phyloP scores from a whole-genome alignment of 2,329 filamentous ascomycete genomes.

The Pseudogymnoascus sp. region DNA sequence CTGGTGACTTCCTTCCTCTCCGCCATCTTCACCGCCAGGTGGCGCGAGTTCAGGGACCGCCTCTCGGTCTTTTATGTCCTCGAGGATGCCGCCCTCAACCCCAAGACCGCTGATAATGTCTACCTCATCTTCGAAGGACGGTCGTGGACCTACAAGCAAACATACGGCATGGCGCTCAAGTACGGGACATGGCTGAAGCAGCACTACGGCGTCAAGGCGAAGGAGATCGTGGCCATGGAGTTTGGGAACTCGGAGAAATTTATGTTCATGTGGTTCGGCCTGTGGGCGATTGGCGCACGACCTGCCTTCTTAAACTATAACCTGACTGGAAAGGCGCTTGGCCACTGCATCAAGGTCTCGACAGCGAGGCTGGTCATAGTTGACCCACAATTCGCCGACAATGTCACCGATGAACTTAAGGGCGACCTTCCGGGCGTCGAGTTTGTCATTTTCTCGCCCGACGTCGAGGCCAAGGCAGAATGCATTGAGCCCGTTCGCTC shows the following conservation, averaged over 20 bases:
- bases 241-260: slow-evolving; percentile 76
- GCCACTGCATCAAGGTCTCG: slow-evolving; percentile 65
- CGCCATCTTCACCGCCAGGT: slow-evolving; percentile 34
- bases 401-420: slow-evolving; percentile 50
- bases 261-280: slow-evolving; percentile 63
- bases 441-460: slow-evolving; percentile 53
- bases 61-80: slow-evolving; percentile 68
- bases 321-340: slow-evolving; percentile 58
- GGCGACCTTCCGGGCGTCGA: slow-evolving; percentile 41
- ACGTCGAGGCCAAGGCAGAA: slow-evolving; percentile 46
- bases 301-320: slow-evolving; percentile 90
- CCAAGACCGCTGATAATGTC: slow-evolving; percentile 41
- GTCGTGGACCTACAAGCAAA: slow-evolving; percentile 65
- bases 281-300: slow-evolving; percentile 76
- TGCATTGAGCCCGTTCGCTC: slow-evolving; percentile 45
- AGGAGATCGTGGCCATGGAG: slow-evolving; percentile 72
- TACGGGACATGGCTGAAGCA: slow-evolving; percentile 70
- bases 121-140: slow-evolving; percentile 63
- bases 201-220: slow-evolving; percentile 52
- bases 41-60: slow-evolving; percentile 48
- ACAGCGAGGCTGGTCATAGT: slow-evolving; percentile 60
- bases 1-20: slow-evolving; percentile 49
- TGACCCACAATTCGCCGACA: slow-evolving; percentile 50
- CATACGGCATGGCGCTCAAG: slow-evolving; percentile 61
- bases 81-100: slow-evolving; percentile 53